Conservation (phyloP, 1,139 yeast genomes). For the Nakaseomyces glabratus region DNA sequence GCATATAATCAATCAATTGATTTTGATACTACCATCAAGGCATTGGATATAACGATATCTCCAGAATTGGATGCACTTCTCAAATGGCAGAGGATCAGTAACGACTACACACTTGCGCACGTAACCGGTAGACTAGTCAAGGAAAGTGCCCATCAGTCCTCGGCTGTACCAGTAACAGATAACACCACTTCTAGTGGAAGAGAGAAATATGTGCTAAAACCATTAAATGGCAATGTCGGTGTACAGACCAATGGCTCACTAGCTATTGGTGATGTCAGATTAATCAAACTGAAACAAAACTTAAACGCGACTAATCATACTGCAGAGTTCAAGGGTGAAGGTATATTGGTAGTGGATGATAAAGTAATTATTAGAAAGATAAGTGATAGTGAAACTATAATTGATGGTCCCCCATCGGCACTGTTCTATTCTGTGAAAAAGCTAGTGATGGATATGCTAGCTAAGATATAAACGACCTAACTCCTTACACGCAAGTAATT, state of each 20-base stretch:
- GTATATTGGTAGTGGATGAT: conserved; percentile 79
- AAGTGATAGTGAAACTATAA: conserved; percentile 69
- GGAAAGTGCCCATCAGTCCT: conserved; percentile 22
- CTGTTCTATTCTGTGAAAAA: conserved; percentile 74
- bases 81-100: conserved; percentile 79
- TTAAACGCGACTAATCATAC: conserved; percentile 49
- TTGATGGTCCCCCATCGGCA: conserved; percentile 74
- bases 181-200: conserved; percentile 11
- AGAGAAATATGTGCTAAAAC: conserved; percentile 23
- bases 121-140: conserved; percentile 62
- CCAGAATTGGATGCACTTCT: conserved; percentile 53
- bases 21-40: conserved; percentile 54
- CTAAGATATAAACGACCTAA: conserved; percentile 44
- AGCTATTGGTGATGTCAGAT: conserved; percentile 80
- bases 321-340: conserved; percentile 91
- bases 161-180: conserved; percentile 15
- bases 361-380: conserved; percentile 67
- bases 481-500: too few species aligned
- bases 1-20: conserved; percentile 38
- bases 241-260: conserved; percentile 33
- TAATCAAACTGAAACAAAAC: conserved; percentile 69
- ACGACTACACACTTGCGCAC: conserved; percentile 76
- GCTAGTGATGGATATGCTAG: conserved; percentile 69
- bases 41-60: conserved; percentile 66
- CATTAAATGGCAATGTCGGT: conserved; percentile 19